Percentiles rank a stretch among this genome's conserved stretches.
These are phyloP conservation scores for Dactylella cylindrospora DNA, from an alignment of 2,329 filamentous ascomycete species.

Conservation along the genomic window DNA sequence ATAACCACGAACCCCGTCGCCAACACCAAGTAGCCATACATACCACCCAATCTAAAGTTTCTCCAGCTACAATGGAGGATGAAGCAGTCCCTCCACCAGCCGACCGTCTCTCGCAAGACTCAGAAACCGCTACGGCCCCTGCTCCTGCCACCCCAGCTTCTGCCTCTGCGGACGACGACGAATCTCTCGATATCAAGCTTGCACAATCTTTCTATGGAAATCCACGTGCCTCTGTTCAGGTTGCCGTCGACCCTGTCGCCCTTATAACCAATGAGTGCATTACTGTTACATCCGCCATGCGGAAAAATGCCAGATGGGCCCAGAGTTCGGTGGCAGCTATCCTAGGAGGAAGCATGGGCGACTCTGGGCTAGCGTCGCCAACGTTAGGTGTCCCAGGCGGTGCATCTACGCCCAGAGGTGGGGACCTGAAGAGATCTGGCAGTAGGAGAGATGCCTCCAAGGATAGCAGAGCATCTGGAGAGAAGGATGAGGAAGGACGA, in stretches of 20 bases:
- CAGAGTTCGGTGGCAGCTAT: conserved; percentile 97
- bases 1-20: neutral
- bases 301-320: conserved; percentile 93
- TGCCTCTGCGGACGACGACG: conserved; percentile 16
- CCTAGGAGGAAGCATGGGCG: conserved; percentile 67
- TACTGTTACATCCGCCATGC: conserved; percentile 95
- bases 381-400: conserved; percentile 41
- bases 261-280: conserved; percentile 98
- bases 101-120: conserved; percentile 33
- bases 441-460: conserved; percentile 53
- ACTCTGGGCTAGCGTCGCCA: conserved; percentile 48
- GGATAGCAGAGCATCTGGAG: conserved; percentile 50
- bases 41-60: neutral
- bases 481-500: conserved; percentile 49
- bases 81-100: conserved; percentile 2
- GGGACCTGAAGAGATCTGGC: conserved; percentile 42
- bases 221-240: conserved; percentile 51
- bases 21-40: neutral
- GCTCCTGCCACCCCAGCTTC: conserved; percentile 27
- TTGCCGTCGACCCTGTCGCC: conserved; percentile 86
- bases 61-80: conserved; percentile 20
- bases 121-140: conserved; percentile 17
- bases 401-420: conserved; percentile 25
- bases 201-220: conserved; percentile 36
- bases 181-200: conserved; percentile 27